These are phyloP conservation scores for Mucor racemosus DNA, from an alignment of 371 early-diverging fungal species.

Conservation along the genomic window DNA sequence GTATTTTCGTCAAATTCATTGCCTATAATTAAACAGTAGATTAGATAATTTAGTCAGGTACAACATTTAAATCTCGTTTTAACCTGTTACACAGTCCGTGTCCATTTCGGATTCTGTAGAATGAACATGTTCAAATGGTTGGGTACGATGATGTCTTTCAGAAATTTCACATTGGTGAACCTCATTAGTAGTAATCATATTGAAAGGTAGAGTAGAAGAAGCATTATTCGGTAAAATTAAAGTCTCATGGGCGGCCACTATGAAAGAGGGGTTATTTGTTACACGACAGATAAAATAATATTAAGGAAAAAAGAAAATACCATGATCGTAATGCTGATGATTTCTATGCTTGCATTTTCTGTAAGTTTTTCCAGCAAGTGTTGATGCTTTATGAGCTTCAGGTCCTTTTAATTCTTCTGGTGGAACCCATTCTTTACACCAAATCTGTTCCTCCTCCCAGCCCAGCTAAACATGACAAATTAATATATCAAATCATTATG, in stretches of 20 bases:
- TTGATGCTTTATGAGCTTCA: constrained; percentile 49
- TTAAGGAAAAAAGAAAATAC: background rate
- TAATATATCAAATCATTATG: background rate
- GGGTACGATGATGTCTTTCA: constrained; percentile 42
- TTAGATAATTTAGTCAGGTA: background rate
- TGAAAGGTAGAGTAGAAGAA: constrained; percentile 19
- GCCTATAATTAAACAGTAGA: constrained; percentile 16
- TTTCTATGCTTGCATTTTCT: constrained; percentile 33
- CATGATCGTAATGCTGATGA: constrained; percentile 12
- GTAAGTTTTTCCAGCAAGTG: constrained; percentile 48
- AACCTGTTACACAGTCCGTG: constrained; percentile 31
- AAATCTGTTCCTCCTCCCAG: constrained; percentile 56
- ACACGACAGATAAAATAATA: background rate
- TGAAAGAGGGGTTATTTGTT: background rate
- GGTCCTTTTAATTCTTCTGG: constrained; percentile 48
- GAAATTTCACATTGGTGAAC: constrained; percentile 30
- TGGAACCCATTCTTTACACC: constrained; percentile 50
- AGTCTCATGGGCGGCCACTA: constrained; percentile 13
- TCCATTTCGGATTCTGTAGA: constrained; percentile 26
- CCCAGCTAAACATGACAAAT: constrained; percentile 35
- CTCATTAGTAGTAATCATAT: constrained; percentile 23
- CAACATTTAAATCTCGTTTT: background rate
- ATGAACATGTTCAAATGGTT: constrained; percentile 43
- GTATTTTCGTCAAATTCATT: constrained; percentile 47
- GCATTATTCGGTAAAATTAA: constrained; percentile 10